Base-by-base conservation (phyloP, 768 basidiomycete genomes). In the Auricularia sp. region DNA sequence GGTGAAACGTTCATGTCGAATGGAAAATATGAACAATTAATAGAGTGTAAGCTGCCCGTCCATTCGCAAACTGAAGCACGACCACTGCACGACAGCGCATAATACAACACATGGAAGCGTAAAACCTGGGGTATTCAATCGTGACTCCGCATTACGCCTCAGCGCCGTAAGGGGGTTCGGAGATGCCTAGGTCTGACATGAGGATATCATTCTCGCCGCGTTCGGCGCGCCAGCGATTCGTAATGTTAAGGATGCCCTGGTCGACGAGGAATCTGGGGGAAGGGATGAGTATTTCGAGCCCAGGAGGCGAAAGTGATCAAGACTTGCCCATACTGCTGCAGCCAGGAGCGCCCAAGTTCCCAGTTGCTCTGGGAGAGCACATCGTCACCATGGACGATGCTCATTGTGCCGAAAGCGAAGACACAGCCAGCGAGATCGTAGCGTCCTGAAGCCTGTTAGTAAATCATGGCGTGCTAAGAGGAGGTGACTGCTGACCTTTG, bases 181-280 rank as follows among this genome's bases (percentile, higher is more conserved):
- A 14, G 6, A 64, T 56, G 33, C 72, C 80, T 54, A 86, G 82
- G 59, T 88, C 86, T 1, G 79, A 73, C 64, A 84, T 67, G n/a
- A 77, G 78, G 24, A 94, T 72, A 69, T 92, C 90, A 1, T 80
- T 74, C 70, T 94, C 90, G 13, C 91, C 92, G 66, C 92, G 81
- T 69, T 92, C 89, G 66, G 83, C 79, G 67, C 94, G 82, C 95
- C 95, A 97, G n/a, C 86, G 83, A 75, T 98, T 97, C 54, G 85
- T 81, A 63, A 88, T 84, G 37, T 73, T 81, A 59, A 94, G 74
- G 0, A 89, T 89, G 2, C 82, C 78, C 42, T 82, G 81, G 67
- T 95, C 93, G 42, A 92, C 81, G 65, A 98, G 80, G 74, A 88
- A 91, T 59, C 94, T 96, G 69, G 7, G 63, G 29, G 14, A 35